Evolutionary conservation across 257 asterid genomes (phyloP).

Genomic region (Nicotiana benthamiana): DNA sequence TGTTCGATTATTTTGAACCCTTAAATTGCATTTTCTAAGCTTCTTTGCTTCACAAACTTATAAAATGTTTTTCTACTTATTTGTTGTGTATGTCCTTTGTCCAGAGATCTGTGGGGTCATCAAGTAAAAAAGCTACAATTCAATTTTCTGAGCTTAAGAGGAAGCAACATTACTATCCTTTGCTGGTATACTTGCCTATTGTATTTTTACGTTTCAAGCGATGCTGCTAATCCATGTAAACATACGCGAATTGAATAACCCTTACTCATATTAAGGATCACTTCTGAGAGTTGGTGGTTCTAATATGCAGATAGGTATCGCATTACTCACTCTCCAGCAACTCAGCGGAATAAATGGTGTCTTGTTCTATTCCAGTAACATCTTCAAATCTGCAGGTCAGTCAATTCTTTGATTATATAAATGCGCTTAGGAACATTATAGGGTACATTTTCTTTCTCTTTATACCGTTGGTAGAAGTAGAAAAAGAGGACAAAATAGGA

Average conservation of each 20-base stretch:
- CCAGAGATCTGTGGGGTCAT: constrained; percentile 72
- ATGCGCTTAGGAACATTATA: too few species aligned
- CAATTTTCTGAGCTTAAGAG: constrained; percentile 67
- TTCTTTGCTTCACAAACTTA: not conserved
- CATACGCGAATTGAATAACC: not conserved
- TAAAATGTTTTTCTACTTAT: not conserved
- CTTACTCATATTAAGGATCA: not conserved
- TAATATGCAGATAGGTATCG: constrained; percentile 60
- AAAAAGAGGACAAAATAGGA: too few species aligned
- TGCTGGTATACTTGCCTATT: constrained; percentile 45
- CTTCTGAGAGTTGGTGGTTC: not conserved
- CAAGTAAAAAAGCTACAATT: constrained; percentile 51
- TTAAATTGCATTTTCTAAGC: not conserved
- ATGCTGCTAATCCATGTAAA: not conserved
- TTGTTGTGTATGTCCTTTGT: constrained; percentile 2
- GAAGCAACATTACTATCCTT: constrained; percentile 61
- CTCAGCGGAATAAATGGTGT: constrained; percentile 78
- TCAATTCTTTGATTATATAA: not conserved
- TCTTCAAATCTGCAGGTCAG: constrained; percentile 67
- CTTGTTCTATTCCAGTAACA: constrained; percentile 76
- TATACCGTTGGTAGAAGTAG: too few species aligned
- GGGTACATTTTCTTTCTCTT: too few species aligned
- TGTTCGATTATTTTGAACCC: not conserved
- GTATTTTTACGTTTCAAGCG: not conserved
- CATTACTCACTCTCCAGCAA: constrained; percentile 76